Evolutionary conservation across 306 rosid species (phyloP).

Genomic region (Fragaria vesca): DNA sequence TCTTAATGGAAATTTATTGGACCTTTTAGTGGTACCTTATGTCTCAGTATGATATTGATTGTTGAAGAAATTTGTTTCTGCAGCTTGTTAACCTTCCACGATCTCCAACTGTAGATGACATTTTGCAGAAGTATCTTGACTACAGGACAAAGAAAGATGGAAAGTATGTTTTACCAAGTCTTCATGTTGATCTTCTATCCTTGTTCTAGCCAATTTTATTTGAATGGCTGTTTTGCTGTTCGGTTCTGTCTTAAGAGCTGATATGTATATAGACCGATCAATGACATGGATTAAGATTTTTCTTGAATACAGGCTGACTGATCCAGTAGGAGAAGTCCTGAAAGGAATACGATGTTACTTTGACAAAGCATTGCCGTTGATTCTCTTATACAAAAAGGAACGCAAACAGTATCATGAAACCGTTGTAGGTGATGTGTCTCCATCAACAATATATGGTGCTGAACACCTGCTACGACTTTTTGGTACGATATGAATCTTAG

Average conservation of each 20-base stretch:
- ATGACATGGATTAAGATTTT: constrained; percentile 22
- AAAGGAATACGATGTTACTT: constrained; percentile 92
- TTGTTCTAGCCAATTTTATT: constrained; percentile 8
- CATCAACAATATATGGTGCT: constrained; percentile 86
- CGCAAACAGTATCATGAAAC: constrained; percentile 76
- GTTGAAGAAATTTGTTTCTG: constrained; percentile 26
- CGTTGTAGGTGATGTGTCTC: constrained; percentile 59
- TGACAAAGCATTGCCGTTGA: constrained; percentile 82
- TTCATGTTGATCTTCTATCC: constrained; percentile 12
- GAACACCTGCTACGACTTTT: constrained; percentile 94
- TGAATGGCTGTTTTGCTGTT: constrained; percentile 17
- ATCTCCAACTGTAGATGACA: constrained; percentile 93
- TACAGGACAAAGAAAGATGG: constrained; percentile 87
- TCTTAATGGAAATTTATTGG: neutral
- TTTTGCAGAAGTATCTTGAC: constrained; percentile 80
- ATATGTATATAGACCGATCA: constrained; percentile 21
- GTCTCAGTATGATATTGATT: constrained; percentile 20
- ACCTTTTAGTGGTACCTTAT: constrained; percentile 4
- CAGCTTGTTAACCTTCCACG: constrained; percentile 98
- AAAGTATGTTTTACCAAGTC: constrained; percentile 53
- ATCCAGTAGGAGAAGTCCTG: constrained; percentile 71
- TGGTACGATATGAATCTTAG: constrained; percentile 52
- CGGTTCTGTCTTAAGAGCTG: neutral
- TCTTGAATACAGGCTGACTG: constrained; percentile 58
- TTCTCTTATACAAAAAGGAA: constrained; percentile 89